Conservation (phyloP, 768 basidiomycete species). For the Vararia minispora region DNA sequence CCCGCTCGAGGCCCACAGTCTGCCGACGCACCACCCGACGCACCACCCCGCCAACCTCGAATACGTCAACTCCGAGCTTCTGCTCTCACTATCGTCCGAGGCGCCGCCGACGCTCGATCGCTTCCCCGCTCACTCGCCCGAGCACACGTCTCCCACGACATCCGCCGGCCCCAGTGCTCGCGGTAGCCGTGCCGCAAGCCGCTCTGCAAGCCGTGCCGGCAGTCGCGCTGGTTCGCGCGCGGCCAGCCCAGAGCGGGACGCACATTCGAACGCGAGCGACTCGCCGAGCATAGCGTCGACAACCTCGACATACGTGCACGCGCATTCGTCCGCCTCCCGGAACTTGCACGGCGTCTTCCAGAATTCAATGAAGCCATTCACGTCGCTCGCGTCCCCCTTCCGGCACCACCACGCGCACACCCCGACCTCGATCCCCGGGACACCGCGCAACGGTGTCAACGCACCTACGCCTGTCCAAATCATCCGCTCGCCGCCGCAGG, state of each 20-base stretch:
- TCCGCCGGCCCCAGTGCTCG: conserved; percentile 13
- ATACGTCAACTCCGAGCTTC: conserved; percentile 79
- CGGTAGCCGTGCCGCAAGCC: conserved; percentile 18
- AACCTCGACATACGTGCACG: conserved; percentile 41
- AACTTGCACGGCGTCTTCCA: conserved; percentile 41
- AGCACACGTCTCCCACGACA: conserved; percentile 20
- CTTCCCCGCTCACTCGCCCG: conserved; percentile 11
- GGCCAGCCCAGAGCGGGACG: conserved; percentile 43
- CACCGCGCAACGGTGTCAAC: conserved; percentile 7
- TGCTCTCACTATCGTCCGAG: conserved; percentile 46
- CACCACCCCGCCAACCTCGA: conserved; percentile 42
- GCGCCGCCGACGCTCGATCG: conserved; percentile 22
- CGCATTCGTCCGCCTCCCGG: conserved; percentile 35
- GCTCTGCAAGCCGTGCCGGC: conserved; percentile 19
- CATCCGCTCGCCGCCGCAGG: conserved; percentile 1
- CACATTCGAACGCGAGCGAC: conserved; percentile 5
- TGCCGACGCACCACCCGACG: conserved; percentile 18
- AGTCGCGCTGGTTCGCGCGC: conserved; percentile 32
- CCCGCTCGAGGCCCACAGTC: conserved; percentile 16
- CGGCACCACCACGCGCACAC: conserved; percentile 11
- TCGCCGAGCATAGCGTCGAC: conserved; percentile 4
- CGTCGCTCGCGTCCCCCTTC: conserved; percentile 32
- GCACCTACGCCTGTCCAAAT: conserved; percentile 8
- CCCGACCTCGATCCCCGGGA: conserved; percentile 1
- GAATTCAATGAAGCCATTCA: conserved; percentile 54